Conservation (phyloP, 2,329 filamentous ascomycete genomes). For the Coleophoma eucalyptorum region DNA sequence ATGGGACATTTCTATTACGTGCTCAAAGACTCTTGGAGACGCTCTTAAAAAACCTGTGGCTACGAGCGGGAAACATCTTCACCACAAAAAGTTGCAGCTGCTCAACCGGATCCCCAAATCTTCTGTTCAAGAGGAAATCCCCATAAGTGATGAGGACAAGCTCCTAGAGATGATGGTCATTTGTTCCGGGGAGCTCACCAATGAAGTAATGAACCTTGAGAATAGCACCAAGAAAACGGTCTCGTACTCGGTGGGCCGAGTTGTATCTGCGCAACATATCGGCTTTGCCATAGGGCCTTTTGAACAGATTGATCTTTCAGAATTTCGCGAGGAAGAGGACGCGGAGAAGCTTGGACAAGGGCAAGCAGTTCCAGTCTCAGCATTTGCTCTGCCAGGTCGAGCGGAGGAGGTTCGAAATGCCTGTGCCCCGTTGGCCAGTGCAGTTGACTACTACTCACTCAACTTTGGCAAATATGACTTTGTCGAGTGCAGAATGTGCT, state of each 20-base stretch:
- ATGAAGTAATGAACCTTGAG: constrained; percentile 73
- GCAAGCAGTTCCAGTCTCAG: constrained; percentile 84
- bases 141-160: constrained; percentile 72
- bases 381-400: constrained; percentile 84
- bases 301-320: constrained; percentile 84
- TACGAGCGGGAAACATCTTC: constrained; percentile 24
- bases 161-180: constrained; percentile 84
- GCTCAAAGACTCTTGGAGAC: constrained; percentile 82
- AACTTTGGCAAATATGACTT: constrained; percentile 90
- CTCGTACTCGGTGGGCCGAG: constrained; percentile 72
- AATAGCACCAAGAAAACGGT: constrained; percentile 84
- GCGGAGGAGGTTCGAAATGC: constrained; percentile 82
- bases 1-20: constrained; percentile 87
- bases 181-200: constrained; percentile 83
- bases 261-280: constrained; percentile 81
- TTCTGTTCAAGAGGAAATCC: constrained; percentile 24
- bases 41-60: constrained; percentile 43
- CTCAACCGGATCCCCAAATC: constrained; percentile 5
- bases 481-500: constrained; percentile 86
- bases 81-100: constrained; percentile 35
- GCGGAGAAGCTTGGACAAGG: constrained; percentile 80
- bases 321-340: constrained; percentile 85
- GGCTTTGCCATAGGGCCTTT: constrained; percentile 95
- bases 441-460: constrained; percentile 87
- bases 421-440: constrained; percentile 77